Base-by-base conservation (phyloP, 1,139 yeast species). In the Suhomyces wounanorum region DNA sequence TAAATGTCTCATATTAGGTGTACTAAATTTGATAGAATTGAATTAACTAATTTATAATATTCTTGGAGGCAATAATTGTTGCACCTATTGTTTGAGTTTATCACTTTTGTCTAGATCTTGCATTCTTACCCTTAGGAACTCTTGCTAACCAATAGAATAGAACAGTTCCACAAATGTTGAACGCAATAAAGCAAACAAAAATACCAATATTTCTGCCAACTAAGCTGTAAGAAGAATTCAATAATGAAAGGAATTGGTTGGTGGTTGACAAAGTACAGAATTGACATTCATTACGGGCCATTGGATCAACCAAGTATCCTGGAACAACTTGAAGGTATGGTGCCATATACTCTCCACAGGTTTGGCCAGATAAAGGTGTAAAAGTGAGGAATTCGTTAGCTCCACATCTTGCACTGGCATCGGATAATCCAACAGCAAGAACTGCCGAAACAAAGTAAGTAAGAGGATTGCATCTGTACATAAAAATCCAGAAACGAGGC, bases 71-170 rank as follows among this genome's bases (percentile, higher is more conserved):
- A 28, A 28, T 28, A 5, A 28, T 28, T 28, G 8, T 28, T 28
- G 31, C 9, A 10, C 10, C 23, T 6, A 21, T 21, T 21, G 23
- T 21, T 21, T 21, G 23, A 21, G 23, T 13, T 40, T n/a, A 7
- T 18, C 25, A 23, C 21, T 44, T 44, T 38, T 38, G 42, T 44
- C 47, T 44, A 13, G 47, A 44, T 9, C 47, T 44, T 7, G 36
- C 40, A 28, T 38, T 44, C 26, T 38, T 38, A 14, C 48, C 48
- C 35, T 72, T 75, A 55, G 96, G 96, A 52, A 88, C 96, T 73
- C 96, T 83, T n/a, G 83, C 82, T 47, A 86, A 67, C 85, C 89
- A 89, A 70, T 87, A 89, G 50, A 87, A 69, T 63, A 78, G 65
- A 26, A 85, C 63, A 10, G 87, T 79, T 28, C 72, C 73, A 38